Base-by-base conservation (phyloP, 345 rosid species). In the Trapa incisa region DNA sequence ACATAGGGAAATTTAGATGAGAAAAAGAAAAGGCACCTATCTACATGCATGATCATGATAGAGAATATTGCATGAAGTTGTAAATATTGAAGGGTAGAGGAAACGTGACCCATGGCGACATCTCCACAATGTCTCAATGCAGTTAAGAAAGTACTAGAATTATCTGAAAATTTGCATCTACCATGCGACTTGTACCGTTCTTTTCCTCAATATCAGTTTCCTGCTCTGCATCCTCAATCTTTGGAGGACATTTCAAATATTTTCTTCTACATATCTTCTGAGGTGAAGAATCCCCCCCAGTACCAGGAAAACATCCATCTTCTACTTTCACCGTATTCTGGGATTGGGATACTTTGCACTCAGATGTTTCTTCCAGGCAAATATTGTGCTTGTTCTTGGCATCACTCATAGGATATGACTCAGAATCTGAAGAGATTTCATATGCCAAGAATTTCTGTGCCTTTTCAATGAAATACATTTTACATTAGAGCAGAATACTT, bases 391-490 rank as follows among this genome's bases (percentile, higher is more conserved):
- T 76, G 50, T 47, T 71, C 68, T 5, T 29, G 14, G 65, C 68
- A 66, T 67, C 67, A 79, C 68, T 70, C 43, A 68, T 74, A 53
- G 78, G 84, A 74, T 73, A 75, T 66, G 86, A 79, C 78, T 93
- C 99, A 39, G 95, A 84, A 81, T 87, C 99, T 52, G 91, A 90
- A 67, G 96, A 86, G 63, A 87, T 47, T 53, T 77, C 64, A 80
- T 33, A 86, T 52, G 85, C 65, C 65, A 79, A 74, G 81, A 63
- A 76, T 65, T 78, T 67, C 36, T 54, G 60, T 66, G 71, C 80
- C 94, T 87, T 80, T 67, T 76, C 68, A 75, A 77, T 54, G 63
- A 64, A 36, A 64, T 29, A 45, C 53, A 65, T 14, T 47, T 47
- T 53, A 73, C 67, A 78, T 73, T 56, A 74, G 67, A 48, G 58